Evolutionary conservation across 2,329 filamentous ascomycete species (phyloP), one percentile per base, ranked within the genome.

Genomic region (Cercospora sp.): DNA sequence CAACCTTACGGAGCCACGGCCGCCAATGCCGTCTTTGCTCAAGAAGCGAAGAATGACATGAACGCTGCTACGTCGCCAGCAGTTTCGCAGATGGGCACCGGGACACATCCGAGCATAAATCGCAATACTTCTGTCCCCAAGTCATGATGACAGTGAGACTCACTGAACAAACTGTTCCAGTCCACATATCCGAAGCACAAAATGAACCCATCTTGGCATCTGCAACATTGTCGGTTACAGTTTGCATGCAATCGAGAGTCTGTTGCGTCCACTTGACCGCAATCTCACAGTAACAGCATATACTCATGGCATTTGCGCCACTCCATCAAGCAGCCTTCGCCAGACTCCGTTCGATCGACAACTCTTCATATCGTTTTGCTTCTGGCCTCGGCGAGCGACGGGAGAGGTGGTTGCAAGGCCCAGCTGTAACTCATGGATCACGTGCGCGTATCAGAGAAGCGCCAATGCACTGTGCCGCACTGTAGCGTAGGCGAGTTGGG

Each of bases 401-500:
- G 9, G 45, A 51, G 45, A 51, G 20, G 20, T 51, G 18, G 20
- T 51, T 51, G 45, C 45, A 51, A 48, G 42, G 42, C 18, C 42
- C 10, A 20, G 42, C 42, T 48, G n/a, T 18, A 48, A 20, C 45
- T 26, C 18, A 7, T 13, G 10, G 31, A 28, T 61, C 59, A 61
- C 59, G 36, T 61, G 59, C 10, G n/a, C 8, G 59, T 61, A 10
- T 48, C 59, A 48, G 23, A 20, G n/a, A 42, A 60, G 58, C 58
- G 58, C 33, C 59, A 45, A 61, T 61, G 59, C 36, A 61, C 59
- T 61, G 59, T 61, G 59, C 59, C 59, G 28, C 59, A 45, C 10
- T n/a, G 28, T 26, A 28, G 16, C 59, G 48, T 36, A 61, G 16
- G 23, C 59, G 33, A 61, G 33, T 26, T 28, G 16, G 12, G 20